Conservation (phyloP, 1,139 yeast genomes). For the Magnusiomyces sp. region DNA sequence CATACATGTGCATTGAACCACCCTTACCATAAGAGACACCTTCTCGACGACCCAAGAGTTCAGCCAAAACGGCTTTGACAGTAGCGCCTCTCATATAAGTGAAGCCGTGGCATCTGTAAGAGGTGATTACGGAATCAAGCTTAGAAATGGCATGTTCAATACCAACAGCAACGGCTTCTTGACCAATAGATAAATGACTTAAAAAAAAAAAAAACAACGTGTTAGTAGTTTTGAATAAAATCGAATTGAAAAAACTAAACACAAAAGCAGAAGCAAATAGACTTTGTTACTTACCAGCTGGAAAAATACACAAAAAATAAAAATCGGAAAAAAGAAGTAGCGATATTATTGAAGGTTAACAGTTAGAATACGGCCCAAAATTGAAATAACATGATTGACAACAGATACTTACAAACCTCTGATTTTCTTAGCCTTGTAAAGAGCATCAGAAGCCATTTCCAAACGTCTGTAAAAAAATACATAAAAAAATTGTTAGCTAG, state of each 20-base stretch:
- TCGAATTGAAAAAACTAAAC: not conserved
- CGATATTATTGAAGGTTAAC: constrained; percentile 7
- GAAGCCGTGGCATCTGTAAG: constrained; percentile 98
- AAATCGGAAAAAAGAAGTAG: not conserved
- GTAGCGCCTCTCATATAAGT: constrained; percentile 94
- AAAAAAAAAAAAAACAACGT: constrained; percentile 22
- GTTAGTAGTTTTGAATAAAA: constrained; percentile 1
- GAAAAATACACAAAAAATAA: not conserved
- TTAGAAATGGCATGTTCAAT: constrained; percentile 87
- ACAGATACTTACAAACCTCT: constrained; percentile 63
- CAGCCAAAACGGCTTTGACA: constrained; percentile 85
- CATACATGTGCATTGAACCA: constrained; percentile 99
- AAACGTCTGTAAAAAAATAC: constrained; percentile 49
- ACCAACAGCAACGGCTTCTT: constrained; percentile 98
- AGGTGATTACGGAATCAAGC: constrained; percentile 84
- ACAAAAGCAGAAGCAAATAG: not conserved
- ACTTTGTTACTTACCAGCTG: constrained; percentile 7
- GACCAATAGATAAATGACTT: constrained; percentile 95
- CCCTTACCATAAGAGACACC: constrained; percentile 98
- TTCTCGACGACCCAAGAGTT: constrained; percentile 90
- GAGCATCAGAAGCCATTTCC: constrained; percentile 98
- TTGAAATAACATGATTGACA: not conserved
- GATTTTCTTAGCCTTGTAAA: constrained; percentile 96
- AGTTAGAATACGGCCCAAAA: not conserved
- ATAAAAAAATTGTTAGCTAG: not conserved